phyloP scores from a whole-genome alignment of 352 stramenopile genomes.

The Phytophthora fragariaefolia region DNA sequence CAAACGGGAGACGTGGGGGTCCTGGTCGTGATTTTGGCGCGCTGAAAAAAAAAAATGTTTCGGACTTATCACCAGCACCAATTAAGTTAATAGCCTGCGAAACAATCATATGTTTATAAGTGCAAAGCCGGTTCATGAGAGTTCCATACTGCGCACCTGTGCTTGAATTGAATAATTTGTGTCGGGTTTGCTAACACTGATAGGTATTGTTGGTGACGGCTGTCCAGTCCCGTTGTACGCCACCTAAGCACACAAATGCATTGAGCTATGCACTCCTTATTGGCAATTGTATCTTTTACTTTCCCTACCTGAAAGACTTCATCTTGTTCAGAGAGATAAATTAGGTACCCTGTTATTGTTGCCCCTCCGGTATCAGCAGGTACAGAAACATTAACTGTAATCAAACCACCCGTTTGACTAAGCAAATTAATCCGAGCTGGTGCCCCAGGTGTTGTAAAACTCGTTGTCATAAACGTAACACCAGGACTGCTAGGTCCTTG shows the following conservation, averaged over 20 bases:
- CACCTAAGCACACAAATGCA: slow-evolving; percentile 26
- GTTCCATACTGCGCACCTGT: slow-evolving; percentile 48
- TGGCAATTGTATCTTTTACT: not conserved
- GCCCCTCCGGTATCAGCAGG: slow-evolving; percentile 54
- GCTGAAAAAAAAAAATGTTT: slow-evolving; percentile 39
- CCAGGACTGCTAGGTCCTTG: slow-evolving; percentile 24
- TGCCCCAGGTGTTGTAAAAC: slow-evolving; percentile 45
- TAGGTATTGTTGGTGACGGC: slow-evolving; percentile 25
- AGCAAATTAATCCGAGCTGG: slow-evolving; percentile 30
- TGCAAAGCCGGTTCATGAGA: no score
- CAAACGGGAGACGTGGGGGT: slow-evolving; percentile 41
- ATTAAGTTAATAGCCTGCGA: slow-evolving; percentile 56
- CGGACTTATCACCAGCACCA: slow-evolving; percentile 39
- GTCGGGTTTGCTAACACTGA: slow-evolving; percentile 48
- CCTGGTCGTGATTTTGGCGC: slow-evolving; percentile 45
- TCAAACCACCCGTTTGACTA: slow-evolving; percentile 50
- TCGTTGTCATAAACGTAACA: slow-evolving; percentile 40
- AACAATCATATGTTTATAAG: not conserved
- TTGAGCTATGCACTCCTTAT: not conserved
- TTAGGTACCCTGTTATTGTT: slow-evolving; percentile 41
- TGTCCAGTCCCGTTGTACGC: slow-evolving; percentile 35
- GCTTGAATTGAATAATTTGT: slow-evolving; percentile 47
- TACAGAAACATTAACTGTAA: slow-evolving; percentile 38
- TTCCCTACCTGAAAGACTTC: slow-evolving; percentile 15
- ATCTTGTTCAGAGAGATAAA: slow-evolving; percentile 19